Conservation (phyloP, 306 rosid species). For the Fragaria ananassa region DNA sequence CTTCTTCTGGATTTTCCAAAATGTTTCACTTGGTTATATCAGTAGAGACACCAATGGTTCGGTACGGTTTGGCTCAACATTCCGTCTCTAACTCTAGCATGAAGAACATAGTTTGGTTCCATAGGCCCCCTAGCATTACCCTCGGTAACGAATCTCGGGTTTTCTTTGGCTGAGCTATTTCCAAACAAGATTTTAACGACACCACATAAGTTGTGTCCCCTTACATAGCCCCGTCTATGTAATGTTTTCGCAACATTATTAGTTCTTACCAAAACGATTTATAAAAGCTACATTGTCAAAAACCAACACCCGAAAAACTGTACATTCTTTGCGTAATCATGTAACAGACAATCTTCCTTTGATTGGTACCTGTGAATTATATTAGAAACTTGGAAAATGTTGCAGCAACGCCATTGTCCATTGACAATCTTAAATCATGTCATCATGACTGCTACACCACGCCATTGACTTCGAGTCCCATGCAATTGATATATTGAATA, state of each 20-base stretch:
- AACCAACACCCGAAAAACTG: neutral
- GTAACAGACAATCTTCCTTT: neutral
- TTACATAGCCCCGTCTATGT: neutral
- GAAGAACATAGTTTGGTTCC: neutral
- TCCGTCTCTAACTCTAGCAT: neutral
- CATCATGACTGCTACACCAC: neutral
- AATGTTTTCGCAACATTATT: neutral
- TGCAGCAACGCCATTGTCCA: constrained; percentile 32
- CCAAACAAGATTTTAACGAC: neutral
- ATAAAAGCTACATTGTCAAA: neutral
- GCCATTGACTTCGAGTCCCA: constrained; percentile 1
- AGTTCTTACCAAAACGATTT: neutral
- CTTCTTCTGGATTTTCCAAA: neutral
- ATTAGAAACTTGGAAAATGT: constrained; percentile 21
- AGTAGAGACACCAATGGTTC: neutral
- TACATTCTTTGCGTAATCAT: constrained; percentile 1
- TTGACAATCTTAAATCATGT: neutral
- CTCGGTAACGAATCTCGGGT: neutral
- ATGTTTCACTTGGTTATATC: neutral
- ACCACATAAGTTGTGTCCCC: neutral
- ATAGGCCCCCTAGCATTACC: neutral
- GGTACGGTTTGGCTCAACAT: neutral
- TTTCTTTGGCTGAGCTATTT: neutral
- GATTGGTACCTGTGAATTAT: neutral
- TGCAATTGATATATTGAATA: neutral